These are phyloP conservation scores for Wallacemonas sp. DNA, from an alignment of 208 protist genomes.

Conservation along the genomic window DNA sequence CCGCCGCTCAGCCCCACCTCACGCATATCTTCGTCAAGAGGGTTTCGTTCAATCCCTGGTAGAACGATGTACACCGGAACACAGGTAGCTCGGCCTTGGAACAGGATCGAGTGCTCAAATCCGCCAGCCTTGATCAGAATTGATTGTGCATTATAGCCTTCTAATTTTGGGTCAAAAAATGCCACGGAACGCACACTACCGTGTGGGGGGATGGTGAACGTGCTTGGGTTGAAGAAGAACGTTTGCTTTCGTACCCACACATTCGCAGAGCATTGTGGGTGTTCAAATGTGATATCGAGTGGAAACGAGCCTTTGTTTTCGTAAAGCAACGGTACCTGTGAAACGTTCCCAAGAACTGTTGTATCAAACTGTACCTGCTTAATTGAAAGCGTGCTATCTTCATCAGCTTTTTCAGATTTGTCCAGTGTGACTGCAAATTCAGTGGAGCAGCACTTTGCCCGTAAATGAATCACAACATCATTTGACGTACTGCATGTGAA, in stretches of 20 bases:
- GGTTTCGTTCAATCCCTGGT: slow-evolving; percentile 14
- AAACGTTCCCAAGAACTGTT: slow-evolving; percentile 28
- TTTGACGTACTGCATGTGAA: slow-evolving; percentile 36
- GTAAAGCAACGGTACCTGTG: slow-evolving; percentile 27
- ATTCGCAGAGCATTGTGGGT: slow-evolving; percentile 23
- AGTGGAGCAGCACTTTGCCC: slow-evolving; percentile 51
- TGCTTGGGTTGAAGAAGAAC: slow-evolving; percentile 45
- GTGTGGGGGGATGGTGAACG: slow-evolving; percentile 40
- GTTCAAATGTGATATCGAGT: slow-evolving; percentile 46
- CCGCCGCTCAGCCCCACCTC: slow-evolving; percentile 21
- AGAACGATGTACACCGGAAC: slow-evolving; percentile 37
- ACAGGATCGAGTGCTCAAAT: slow-evolving; percentile 32
- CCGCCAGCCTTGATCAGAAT: slow-evolving; percentile 36
- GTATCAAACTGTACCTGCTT: slow-evolving; percentile 37
- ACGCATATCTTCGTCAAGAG: slow-evolving; percentile 6
- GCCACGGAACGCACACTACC: slow-evolving; percentile 16
- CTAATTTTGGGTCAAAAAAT: slow-evolving; percentile 39
- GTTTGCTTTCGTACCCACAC: slow-evolving; percentile 32
- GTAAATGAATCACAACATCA: slow-evolving; percentile 36
- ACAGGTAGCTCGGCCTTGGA: slow-evolving; percentile 33
- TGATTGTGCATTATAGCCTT: slow-evolving; percentile 16
- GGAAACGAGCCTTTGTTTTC: slow-evolving; percentile 64
- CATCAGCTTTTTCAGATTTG: slow-evolving; percentile 13
- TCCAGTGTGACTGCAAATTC: slow-evolving; percentile 48
- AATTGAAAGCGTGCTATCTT: slow-evolving; percentile 21